phyloP scores from a whole-genome alignment of 352 stramenopile species.

The Phytophthora melonis region DNA sequence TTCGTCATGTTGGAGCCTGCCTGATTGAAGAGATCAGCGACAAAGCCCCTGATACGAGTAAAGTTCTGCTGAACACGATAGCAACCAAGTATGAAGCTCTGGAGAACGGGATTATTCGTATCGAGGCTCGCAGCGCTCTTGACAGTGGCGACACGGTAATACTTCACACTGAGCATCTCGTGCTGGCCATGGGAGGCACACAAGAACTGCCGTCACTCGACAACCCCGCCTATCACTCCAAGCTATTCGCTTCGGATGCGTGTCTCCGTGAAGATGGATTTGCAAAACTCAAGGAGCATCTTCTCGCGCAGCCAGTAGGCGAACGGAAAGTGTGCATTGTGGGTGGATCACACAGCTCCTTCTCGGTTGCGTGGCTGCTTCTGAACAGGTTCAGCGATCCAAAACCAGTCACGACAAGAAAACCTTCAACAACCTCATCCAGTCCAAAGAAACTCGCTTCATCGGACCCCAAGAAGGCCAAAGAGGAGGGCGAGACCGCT shows the following conservation, averaged over 20 bases:
- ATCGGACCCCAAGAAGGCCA: conserved; percentile 11
- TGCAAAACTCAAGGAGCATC: conserved; percentile 48
- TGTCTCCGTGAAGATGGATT: conserved; percentile 77
- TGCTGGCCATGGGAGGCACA: conserved; percentile 71
- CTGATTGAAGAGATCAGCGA: conserved; percentile 56
- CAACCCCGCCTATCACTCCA: conserved; percentile 48
- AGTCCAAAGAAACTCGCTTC: conserved; percentile 19
- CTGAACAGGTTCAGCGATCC: conserved; percentile 65
- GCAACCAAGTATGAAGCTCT: conserved; percentile 60
- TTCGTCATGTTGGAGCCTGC: conserved; percentile 58
- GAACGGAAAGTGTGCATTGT: conserved; percentile 84
- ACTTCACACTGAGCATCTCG: conserved; percentile 68
- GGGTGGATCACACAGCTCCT: conserved; percentile 87
- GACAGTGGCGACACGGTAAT: conserved; percentile 41
- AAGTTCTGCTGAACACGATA: conserved; percentile 59
- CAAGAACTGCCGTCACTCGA: conserved; percentile 60
- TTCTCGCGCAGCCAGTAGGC: conserved; percentile 36
- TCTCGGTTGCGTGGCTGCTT: conserved; percentile 84
- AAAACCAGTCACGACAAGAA: conserved; percentile 14
- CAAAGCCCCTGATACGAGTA: conserved; percentile 48
- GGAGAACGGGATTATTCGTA: conserved; percentile 55
- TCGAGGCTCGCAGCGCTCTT: conserved; percentile 43
- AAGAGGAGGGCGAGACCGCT: conserved; percentile 19
- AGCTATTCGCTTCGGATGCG: conserved; percentile 74
- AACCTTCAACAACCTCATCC: not conserved